These are phyloP conservation scores for Dictyostelium citrinum DNA, from an alignment of 78 protist species.

Conservation along the genomic window DNA sequence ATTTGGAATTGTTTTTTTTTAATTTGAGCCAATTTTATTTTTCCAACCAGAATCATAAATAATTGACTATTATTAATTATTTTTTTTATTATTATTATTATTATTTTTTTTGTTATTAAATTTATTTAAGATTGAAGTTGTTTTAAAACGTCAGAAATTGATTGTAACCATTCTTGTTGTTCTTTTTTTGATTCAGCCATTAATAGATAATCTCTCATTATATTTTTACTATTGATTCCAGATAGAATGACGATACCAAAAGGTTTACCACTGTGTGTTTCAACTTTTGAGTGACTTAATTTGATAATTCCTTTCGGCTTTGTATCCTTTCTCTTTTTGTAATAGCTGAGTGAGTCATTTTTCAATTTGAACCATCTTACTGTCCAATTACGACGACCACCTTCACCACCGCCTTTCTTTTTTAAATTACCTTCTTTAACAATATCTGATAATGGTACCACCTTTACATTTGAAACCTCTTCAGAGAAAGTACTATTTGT, in stretches of 20 bases:
- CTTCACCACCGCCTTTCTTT: constrained; percentile 74
- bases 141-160: constrained; percentile 34
- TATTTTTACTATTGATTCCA: constrained; percentile 22
- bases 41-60: not conserved
- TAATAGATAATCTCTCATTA: constrained; percentile 51
- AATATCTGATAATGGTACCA: not conserved
- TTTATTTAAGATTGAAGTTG: not conserved
- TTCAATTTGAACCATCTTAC: constrained; percentile 49
- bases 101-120: not conserved
- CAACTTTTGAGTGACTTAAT: constrained; percentile 18
- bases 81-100: not conserved
- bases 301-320: constrained; percentile 32
- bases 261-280: constrained; percentile 50
- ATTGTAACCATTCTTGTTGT: constrained; percentile 49
- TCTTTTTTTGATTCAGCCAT: constrained; percentile 63
- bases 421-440: constrained; percentile 48
- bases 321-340: constrained; percentile 26
- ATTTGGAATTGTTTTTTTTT: too few relatives aligned
- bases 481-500: not conserved
- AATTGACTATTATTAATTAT: not conserved
- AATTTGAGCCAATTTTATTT: not conserved
- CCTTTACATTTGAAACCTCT: constrained; percentile 1
- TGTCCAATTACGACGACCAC: constrained; percentile 66
- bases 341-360: constrained; percentile 34
- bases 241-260: constrained; percentile 53